phyloP scores from a whole-genome alignment of 495 filamentous ascomycete genomes.

The Talaromyces adpressus region DNA sequence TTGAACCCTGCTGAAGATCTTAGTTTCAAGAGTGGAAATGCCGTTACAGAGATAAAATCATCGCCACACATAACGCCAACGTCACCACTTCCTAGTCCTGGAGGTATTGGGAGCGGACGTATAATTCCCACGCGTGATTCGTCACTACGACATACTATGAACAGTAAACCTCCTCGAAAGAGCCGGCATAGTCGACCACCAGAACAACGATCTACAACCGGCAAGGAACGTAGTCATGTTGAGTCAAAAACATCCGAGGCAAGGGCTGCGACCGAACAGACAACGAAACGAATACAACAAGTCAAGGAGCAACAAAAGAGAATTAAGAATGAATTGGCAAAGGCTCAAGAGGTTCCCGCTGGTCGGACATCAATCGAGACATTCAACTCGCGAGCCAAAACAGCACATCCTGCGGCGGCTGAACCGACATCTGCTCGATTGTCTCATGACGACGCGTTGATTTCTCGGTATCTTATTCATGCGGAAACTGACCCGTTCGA shows the following conservation, averaged over 20 bases:
- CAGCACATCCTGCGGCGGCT: conserved; percentile 20
- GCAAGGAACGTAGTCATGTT: conserved; percentile 32
- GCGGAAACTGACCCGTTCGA: conserved; percentile 26
- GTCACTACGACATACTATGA: conserved; percentile 52
- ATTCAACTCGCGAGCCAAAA: conserved; percentile 27
- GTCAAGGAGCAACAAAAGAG: conserved; percentile 44
- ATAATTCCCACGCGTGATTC: conserved; percentile 62
- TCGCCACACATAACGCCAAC: not conserved
- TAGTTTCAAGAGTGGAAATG: not conserved
- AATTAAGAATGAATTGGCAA: conserved; percentile 33
- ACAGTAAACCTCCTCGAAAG: conserved; percentile 29
- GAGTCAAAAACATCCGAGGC: conserved; percentile 29
- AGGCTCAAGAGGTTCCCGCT: conserved; percentile 16
- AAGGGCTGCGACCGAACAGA: conserved; percentile 31
- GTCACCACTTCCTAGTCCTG: conserved; percentile 24
- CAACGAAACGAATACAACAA: conserved; percentile 43
- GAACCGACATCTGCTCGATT: conserved; percentile 16
- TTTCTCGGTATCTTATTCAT: conserved; percentile 10
- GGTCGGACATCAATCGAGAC: conserved; percentile 9
- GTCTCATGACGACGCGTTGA: conserved; percentile 15
- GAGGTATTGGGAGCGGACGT: conserved; percentile 40
- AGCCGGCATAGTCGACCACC: conserved; percentile 10
- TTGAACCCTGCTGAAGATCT: conserved; percentile 15
- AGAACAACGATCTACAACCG: not conserved
- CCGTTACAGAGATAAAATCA: conserved; percentile 14